Evolutionary conservation across 768 basidiomycete genomes (phyloP).

Genomic region (Mycena kentingensis): DNA sequence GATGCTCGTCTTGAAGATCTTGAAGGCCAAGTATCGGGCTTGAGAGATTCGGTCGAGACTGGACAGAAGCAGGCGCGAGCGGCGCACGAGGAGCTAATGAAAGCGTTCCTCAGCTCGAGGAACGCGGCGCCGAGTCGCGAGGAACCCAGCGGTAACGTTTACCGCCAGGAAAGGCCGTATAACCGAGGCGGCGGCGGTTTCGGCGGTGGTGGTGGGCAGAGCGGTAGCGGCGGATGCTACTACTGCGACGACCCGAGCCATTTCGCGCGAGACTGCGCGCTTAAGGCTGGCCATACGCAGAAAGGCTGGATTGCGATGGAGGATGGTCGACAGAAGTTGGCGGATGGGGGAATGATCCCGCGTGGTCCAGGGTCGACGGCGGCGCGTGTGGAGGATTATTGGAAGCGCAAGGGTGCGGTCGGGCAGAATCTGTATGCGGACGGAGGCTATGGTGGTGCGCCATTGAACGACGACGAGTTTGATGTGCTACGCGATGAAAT

Average conservation of each 20-base stretch:
- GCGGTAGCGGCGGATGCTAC: background rate
- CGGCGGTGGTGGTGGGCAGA: background rate
- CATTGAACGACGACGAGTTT: background rate
- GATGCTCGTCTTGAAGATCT: conserved; percentile 9
- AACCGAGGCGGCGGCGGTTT: background rate
- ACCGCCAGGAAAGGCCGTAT: background rate
- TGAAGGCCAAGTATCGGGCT: background rate
- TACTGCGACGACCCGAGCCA: conserved; percentile 10
- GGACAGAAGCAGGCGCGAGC: conserved; percentile 4
- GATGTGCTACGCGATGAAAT: conserved; percentile 4
- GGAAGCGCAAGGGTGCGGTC: conserved; percentile 3
- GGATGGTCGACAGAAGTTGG: conserved; percentile 9
- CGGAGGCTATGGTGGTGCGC: too few species aligned
- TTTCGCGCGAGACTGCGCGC: conserved; percentile 1
- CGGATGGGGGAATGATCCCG: conserved; percentile 7
- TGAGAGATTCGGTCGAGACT: background rate
- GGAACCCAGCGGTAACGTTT: background rate
- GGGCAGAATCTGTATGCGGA: conserved; percentile 3
- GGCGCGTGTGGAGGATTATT: conserved; percentile 7
- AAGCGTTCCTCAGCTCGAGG: background rate
- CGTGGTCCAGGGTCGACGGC: conserved; percentile 5
- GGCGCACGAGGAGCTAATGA: conserved; percentile 7
- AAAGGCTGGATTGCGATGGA: conserved; percentile 8
- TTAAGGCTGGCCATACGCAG: conserved; percentile 1
- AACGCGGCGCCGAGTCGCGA: background rate